Percentiles rank a stretch among this genome's conserved stretches.
These are phyloP conservation scores for Asterochloris sp. DNA, from an alignment of 139 green algal genomes.

Conservation along the genomic window DNA sequence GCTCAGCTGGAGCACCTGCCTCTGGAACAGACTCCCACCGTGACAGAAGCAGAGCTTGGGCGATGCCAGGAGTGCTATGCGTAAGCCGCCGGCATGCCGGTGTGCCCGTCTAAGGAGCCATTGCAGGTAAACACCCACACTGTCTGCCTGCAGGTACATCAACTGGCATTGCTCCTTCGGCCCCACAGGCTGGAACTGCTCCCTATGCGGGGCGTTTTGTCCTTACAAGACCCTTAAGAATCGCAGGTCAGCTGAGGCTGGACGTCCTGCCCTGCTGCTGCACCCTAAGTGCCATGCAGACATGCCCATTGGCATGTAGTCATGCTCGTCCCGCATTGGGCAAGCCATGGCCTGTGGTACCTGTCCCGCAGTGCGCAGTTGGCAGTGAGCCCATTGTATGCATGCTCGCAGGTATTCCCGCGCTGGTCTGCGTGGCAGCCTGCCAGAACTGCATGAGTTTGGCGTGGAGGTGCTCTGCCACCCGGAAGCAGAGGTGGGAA, in stretches of 20 bases:
- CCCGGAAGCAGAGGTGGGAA: conserved; percentile 20
- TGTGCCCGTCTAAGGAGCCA: not conserved
- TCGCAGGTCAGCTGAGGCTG: conserved; percentile 19
- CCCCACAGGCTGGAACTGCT: conserved; percentile 52
- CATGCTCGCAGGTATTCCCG: conserved; percentile 15
- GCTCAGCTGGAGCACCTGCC: conserved; percentile 4
- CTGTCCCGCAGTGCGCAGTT: not conserved
- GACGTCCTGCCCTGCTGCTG: not conserved
- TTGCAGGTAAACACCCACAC: not conserved
- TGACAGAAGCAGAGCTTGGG: conserved; percentile 30
- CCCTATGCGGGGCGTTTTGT: conserved; percentile 64
- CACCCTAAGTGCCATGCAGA: not conserved
- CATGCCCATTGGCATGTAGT: not conserved
- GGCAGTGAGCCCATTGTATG: not conserved
- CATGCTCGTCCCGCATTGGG: not conserved
- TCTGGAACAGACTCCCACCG: conserved; percentile 11
- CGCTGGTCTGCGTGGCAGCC: conserved; percentile 19
- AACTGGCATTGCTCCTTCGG: conserved; percentile 59
- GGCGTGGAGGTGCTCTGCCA: conserved; percentile 55
- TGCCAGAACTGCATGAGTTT: conserved; percentile 52
- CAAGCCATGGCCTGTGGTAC: not conserved
- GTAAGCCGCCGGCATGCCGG: conserved; percentile 21
- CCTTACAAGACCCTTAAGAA: conserved; percentile 21
- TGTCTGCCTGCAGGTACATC: conserved; percentile 49
- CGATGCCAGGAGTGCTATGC: conserved; percentile 60